Evolutionary conservation across 148 eudicot species (phyloP).

Genomic region (Vaccinium darrowii): DNA sequence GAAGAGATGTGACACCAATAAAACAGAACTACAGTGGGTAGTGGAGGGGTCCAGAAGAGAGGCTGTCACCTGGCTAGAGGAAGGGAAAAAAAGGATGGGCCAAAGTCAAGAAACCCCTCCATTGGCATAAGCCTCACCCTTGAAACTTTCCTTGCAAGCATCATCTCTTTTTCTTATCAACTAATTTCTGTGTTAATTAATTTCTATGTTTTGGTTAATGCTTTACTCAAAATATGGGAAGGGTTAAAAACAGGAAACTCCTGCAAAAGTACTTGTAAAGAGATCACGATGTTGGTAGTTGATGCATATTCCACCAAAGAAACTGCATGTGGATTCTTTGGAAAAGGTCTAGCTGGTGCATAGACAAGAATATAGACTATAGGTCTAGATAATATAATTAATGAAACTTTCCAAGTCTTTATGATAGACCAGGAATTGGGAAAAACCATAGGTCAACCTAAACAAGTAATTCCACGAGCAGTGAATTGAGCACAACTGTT

Average conservation of each 20-base stretch:
- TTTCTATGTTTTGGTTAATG: background rate
- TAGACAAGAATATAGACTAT: background rate
- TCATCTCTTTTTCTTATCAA: background rate
- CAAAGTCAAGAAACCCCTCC: constrained; percentile 16
- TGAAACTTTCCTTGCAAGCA: constrained; percentile 15
- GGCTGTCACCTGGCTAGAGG: background rate
- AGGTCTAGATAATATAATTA: background rate
- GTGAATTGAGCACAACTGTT: background rate
- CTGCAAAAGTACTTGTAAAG: constrained; percentile 11
- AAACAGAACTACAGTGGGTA: background rate
- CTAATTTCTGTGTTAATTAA: background rate
- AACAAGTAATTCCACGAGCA: no score
- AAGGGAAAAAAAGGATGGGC: background rate
- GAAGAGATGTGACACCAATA: background rate
- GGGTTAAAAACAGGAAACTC: background rate
- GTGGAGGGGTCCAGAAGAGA: constrained; percentile 4
- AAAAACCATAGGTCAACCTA: background rate
- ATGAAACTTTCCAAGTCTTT: background rate
- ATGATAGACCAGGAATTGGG: background rate
- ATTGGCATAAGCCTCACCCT: constrained; percentile 12
- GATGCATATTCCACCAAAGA: constrained; percentile 15
- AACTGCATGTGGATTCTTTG: constrained; percentile 14
- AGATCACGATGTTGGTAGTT: constrained; percentile 4
- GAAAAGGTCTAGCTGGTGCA: constrained; percentile 2
- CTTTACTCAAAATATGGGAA: background rate